A percentile compares a stretch with the other conserved stretches of the same genome.
Evolutionary conservation across 2,329 filamentous ascomycete species (phyloP).

Genomic region (Pseudodiploospora longispora): DNA sequence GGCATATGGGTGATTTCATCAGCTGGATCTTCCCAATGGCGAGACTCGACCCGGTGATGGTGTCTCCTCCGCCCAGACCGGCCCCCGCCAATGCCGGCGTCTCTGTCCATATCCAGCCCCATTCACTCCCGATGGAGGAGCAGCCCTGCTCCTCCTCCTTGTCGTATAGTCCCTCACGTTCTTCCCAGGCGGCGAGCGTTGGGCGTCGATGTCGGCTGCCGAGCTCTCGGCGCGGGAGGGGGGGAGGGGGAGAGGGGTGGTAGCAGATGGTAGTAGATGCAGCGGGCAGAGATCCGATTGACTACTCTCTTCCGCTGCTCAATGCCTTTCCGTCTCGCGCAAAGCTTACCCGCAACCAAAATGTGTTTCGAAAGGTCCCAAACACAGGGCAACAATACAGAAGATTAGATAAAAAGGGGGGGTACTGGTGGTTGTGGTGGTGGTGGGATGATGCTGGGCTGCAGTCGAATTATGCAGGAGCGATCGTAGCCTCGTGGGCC

Average conservation of each 20-base stretch:
- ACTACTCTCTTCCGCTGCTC: no score
- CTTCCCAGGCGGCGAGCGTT: constrained; percentile 1
- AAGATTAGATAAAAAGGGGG: no score
- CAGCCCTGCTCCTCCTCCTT: background rate
- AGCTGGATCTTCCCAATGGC: constrained; percentile 10
- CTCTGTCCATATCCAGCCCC: constrained; percentile 24
- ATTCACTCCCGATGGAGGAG: constrained; percentile 9
- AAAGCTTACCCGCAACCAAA: no score
- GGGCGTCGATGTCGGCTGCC: constrained; percentile 3
- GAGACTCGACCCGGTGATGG: constrained; percentile 10
- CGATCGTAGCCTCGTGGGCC: constrained; percentile 12
- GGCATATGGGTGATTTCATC: constrained; percentile 9
- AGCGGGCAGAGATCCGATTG: no score
- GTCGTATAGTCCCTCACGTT: background rate
- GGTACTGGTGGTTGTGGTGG: no score
- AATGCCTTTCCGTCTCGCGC: no score
- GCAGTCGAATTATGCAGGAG: constrained; percentile 10
- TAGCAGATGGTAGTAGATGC: background rate
- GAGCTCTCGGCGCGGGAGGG: constrained; percentile 1
- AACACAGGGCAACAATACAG: no score
- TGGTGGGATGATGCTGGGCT: background rate
- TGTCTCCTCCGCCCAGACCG: constrained; percentile 20
- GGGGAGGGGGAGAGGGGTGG: background rate
- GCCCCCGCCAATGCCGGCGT: constrained; percentile 19
- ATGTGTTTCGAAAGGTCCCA: no score